Conservation (phyloP, 176 grass and related monocot species). For the Cenchrus purpureus region DNA sequence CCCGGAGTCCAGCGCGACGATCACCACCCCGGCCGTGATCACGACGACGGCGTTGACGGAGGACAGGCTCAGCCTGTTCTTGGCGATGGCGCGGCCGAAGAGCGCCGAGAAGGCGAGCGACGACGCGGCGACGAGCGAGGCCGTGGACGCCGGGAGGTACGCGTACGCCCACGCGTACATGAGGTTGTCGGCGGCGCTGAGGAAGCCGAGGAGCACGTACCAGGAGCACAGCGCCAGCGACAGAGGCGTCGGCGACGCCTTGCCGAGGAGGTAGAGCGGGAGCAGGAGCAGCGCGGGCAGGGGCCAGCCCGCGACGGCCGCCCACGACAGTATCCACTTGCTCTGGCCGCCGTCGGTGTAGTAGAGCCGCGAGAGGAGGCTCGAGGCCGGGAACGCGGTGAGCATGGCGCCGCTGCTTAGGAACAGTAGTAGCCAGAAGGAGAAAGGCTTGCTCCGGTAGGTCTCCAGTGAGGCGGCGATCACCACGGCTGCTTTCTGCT, state of each 20-base stretch:
- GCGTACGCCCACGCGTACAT: slow-evolving; percentile 92
- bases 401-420: slow-evolving; percentile 68
- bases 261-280: slow-evolving; percentile 51
- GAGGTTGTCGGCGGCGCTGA: slow-evolving; percentile 87
- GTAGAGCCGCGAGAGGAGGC: slow-evolving; percentile 78
- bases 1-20: slow-evolving; percentile 76
- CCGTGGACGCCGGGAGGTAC: slow-evolving; percentile 88
- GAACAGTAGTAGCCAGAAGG: slow-evolving; percentile 52
- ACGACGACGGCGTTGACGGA: slow-evolving; percentile 76
- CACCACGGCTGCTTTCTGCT: slow-evolving; percentile 33
- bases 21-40: slow-evolving; percentile 65
- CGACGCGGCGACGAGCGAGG: slow-evolving; percentile 77
- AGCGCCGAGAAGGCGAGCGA: slow-evolving; percentile 78
- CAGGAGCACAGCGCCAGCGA: slow-evolving; percentile 52
- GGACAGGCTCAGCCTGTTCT: slow-evolving; percentile 61
- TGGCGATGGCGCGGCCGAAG: slow-evolving; percentile 73
- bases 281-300: slow-evolving; percentile 62
- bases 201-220: slow-evolving; percentile 77
- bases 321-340: slow-evolving; percentile 94
- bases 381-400: slow-evolving; percentile 77
- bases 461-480: slow-evolving; percentile 33
- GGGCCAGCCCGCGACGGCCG: slow-evolving; percentile 81
- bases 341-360: slow-evolving; percentile 78
- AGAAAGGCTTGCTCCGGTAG: slow-evolving; percentile 57
- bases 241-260: slow-evolving; percentile 54